These are phyloP conservation scores for Glycyrrhiza uralensis DNA, from an alignment of 306 rosid genomes.

Conservation along the genomic window DNA sequence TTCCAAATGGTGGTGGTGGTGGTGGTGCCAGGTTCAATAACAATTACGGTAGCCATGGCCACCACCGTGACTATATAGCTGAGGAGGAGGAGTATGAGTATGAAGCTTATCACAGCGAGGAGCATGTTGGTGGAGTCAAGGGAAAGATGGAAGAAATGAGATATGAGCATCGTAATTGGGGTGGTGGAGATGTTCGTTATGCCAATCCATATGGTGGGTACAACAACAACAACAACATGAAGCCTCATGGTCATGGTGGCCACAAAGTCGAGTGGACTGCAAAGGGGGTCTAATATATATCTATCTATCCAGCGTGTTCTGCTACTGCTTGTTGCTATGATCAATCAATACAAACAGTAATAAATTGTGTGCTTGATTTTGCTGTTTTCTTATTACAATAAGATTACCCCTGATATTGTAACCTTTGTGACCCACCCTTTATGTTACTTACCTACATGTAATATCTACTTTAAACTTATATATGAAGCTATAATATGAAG, in stretches of 20 bases:
- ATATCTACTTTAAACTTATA: no score
- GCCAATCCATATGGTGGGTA: conserved; percentile 19
- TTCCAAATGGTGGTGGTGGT: not conserved
- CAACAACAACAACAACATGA: not conserved
- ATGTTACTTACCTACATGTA: no score
- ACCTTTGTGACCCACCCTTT: not conserved
- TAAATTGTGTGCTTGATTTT: conserved; percentile 19
- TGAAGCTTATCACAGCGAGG: conserved; percentile 7
- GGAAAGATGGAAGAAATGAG: conserved; percentile 33
- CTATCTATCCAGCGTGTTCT: no score
- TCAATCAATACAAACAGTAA: not conserved
- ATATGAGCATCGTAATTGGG: not conserved
- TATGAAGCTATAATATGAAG: not conserved
- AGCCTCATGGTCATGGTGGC: conserved; percentile 12
- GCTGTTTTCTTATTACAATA: conserved; percentile 15
- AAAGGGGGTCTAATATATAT: conserved; percentile 33
- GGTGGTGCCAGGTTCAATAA: not conserved
- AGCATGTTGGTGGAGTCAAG: not conserved
- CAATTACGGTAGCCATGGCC: conserved; percentile 9
- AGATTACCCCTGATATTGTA: not conserved
- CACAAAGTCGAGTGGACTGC: conserved; percentile 23
- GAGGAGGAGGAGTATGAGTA: conserved; percentile 20
- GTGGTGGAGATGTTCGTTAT: conserved; percentile 9
- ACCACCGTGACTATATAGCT: not conserved
- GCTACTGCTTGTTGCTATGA: no score